Base-by-base conservation (phyloP, 805 yeast genomes). In the Candida suzukii region DNA sequence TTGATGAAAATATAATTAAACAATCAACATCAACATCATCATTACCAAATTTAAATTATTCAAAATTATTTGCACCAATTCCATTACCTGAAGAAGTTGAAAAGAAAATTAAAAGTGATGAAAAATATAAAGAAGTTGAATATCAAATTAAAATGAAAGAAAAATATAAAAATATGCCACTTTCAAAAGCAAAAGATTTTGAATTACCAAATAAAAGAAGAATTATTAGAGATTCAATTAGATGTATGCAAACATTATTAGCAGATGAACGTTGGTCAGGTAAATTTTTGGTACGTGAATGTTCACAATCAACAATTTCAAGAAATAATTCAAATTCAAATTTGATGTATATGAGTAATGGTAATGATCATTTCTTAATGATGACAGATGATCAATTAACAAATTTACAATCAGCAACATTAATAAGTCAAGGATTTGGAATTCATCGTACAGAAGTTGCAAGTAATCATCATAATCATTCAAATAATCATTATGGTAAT, bases 261-360 rank as follows among this genome's bases (percentile, higher is more conserved):
- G 51, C 59, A 8, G 57, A 56, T 42, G 67, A 64, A 30, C 48
- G 59, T 38, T 64, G 68, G 68, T 46, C 61, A 2, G 64, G 64
- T 16, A 47, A 49, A 20, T 54, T 26, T 28, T 32, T 62, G 14
- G 63, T 62, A 12, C 39, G 56, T 9, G 63, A 58, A 11, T 26
- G 29, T 26, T 8, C 13, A 26, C 14, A 4, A n/a, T 8, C 25
- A 8, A 24, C 25, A 33, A 20, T 30, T 8, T n/a, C n/a, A n/a
- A n/a, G n/a, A n/a, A n/a, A 24, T 24, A 7, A 8, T 24, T 8
- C 25, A 24, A 24, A 24, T 24, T 8, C 25, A 24, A 10, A 24
- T 24, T 8, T 24, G 10, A 26, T 26, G 14, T 26, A 4, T 13
- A 26, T 26, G n/a, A n/a, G n/a, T n/a, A n/a, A n/a, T n/a, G n/a